A percentile compares a stretch with the other conserved stretches of the same genome.
phyloP scores from a whole-genome alignment of 768 basidiomycete genomes.

The Daedalea quercina region DNA sequence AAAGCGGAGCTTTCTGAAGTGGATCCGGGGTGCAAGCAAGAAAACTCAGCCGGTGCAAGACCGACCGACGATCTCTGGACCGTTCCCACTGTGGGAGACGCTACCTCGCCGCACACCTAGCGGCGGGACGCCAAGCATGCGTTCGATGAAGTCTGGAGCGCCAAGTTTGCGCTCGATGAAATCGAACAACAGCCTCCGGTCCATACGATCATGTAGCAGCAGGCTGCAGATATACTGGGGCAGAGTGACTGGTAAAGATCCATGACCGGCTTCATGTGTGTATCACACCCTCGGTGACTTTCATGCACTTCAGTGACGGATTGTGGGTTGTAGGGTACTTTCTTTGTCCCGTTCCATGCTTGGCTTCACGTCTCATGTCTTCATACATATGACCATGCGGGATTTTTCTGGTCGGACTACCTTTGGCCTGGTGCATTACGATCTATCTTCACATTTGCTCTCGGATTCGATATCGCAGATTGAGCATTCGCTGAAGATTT shows the following conservation, averaged over 20 bases:
- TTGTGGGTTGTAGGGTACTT: neutral
- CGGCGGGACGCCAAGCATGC: conserved; percentile 14
- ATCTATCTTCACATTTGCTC: neutral
- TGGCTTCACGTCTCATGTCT: neutral
- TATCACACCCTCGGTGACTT: neutral
- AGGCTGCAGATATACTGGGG: conserved; percentile 23
- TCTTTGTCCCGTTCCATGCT: neutral
- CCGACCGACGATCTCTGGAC: conserved; percentile 26
- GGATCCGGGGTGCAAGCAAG: conserved; percentile 13
- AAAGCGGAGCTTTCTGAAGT: conserved; percentile 1
- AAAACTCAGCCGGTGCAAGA: conserved; percentile 18
- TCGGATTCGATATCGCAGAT: conserved; percentile 3
- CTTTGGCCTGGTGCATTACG: neutral
- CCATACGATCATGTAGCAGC: conserved; percentile 22
- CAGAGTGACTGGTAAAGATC: conserved; percentile 12
- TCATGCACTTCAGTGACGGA: neutral
- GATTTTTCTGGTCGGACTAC: neutral
- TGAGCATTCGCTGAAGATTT: neutral
- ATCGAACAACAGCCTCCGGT: conserved; percentile 20
- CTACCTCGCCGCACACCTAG: conserved; percentile 10
- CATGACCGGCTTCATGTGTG: neutral
- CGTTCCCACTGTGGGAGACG: conserved; percentile 25
- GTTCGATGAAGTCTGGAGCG: conserved; percentile 20
- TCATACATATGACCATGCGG: neutral
- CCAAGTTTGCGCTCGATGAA: conserved; percentile 20